Percentiles rank a stretch among this genome's conserved stretches.
These are phyloP conservation scores for Saccharomyces kudriavzevii DNA, from an alignment of 805 yeast species.

Conservation along the genomic window DNA sequence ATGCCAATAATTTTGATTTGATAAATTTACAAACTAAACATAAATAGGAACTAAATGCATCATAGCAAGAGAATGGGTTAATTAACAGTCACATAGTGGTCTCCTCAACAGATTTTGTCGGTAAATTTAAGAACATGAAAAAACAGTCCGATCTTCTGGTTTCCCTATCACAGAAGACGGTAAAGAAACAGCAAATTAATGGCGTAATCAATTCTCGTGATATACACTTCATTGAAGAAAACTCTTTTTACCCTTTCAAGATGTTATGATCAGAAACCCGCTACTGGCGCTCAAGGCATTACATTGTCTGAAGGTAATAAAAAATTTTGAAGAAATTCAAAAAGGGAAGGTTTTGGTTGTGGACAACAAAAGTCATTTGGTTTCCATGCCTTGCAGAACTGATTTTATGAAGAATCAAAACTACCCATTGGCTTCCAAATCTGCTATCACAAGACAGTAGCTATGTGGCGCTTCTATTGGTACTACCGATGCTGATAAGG, in stretches of 20 bases:
- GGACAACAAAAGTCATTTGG: slow-evolving; percentile 65
- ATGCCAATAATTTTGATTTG: no score
- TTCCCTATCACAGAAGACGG: slow-evolving; percentile 98
- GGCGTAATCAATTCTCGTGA: slow-evolving; percentile 98
- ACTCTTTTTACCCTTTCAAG: slow-evolving; percentile 50
- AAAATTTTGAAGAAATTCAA: slow-evolving; percentile 83
- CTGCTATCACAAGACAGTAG: slow-evolving; percentile 86
- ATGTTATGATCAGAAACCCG: slow-evolving; percentile 85
- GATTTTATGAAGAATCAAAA: slow-evolving; percentile 93
- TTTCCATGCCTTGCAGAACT: slow-evolving; percentile 86
- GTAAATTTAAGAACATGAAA: slow-evolving; percentile 68
- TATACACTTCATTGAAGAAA: slow-evolving; percentile 84
- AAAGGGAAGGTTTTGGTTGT: slow-evolving; percentile 97
- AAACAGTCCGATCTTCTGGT: slow-evolving; percentile 75
- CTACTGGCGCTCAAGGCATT: slow-evolving; percentile 78
- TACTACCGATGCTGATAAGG: slow-evolving; percentile 81
- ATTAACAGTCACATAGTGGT: slow-evolving; percentile 89
- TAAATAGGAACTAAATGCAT: no score
- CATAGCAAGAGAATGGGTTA: slow-evolving; percentile 98
- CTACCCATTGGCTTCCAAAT: slow-evolving; percentile 92
- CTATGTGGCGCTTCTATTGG: slow-evolving; percentile 99
- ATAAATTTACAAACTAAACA: no score
- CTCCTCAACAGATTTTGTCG: slow-evolving; percentile 66
- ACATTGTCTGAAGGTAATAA: slow-evolving; percentile 79
- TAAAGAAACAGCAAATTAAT: slow-evolving; percentile 77